These are phyloP conservation scores for Phaeolepiota aurea DNA, from an alignment of 768 basidiomycete species.

Conservation along the genomic window DNA sequence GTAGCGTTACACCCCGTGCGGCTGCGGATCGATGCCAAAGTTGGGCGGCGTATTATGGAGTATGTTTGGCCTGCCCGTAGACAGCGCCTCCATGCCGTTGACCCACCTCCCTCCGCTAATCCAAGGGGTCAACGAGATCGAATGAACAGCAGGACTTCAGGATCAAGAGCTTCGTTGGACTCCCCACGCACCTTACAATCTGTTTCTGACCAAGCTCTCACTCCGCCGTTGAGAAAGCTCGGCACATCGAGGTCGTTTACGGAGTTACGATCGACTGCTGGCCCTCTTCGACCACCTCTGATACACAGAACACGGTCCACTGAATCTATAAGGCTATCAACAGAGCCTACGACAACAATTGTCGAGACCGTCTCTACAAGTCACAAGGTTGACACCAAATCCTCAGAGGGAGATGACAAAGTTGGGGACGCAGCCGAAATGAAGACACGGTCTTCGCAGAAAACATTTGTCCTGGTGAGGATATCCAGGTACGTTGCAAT, in stretches of 20 bases:
- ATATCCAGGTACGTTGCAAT: slow-evolving; percentile 51
- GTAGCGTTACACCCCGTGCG: slow-evolving; percentile 80
- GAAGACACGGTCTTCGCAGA: slow-evolving; percentile 73
- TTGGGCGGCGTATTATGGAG: slow-evolving; percentile 77
- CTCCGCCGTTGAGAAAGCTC: slow-evolving; percentile 41
- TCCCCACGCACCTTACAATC: slow-evolving; percentile 30
- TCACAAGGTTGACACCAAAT: neutral
- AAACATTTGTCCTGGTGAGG: slow-evolving; percentile 75
- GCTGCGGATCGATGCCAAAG: slow-evolving; percentile 76
- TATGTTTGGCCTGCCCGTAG: slow-evolving; percentile 77
- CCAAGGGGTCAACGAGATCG: slow-evolving; percentile 1
- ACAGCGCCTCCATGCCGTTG: slow-evolving; percentile 21
- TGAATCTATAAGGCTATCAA: slow-evolving; percentile 22
- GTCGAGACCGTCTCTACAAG: too few species aligned
- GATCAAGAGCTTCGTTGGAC: slow-evolving; percentile 39
- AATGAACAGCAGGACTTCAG: slow-evolving; percentile 14
- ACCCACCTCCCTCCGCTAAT: slow-evolving; percentile 1
- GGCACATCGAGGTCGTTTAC: slow-evolving; percentile 64
- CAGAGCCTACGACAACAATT: slow-evolving; percentile 6
- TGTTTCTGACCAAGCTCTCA: slow-evolving; percentile 8
- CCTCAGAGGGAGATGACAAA: slow-evolving; percentile 10
- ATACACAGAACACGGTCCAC: slow-evolving; percentile 32
- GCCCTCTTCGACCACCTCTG: slow-evolving; percentile 15
- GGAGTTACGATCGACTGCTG: slow-evolving; percentile 43
- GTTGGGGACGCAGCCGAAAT: slow-evolving; percentile 68